These are phyloP conservation scores for Glomus cerebriforme DNA, from an alignment of 192 early-diverging fungal genomes.

Conservation along the genomic window DNA sequence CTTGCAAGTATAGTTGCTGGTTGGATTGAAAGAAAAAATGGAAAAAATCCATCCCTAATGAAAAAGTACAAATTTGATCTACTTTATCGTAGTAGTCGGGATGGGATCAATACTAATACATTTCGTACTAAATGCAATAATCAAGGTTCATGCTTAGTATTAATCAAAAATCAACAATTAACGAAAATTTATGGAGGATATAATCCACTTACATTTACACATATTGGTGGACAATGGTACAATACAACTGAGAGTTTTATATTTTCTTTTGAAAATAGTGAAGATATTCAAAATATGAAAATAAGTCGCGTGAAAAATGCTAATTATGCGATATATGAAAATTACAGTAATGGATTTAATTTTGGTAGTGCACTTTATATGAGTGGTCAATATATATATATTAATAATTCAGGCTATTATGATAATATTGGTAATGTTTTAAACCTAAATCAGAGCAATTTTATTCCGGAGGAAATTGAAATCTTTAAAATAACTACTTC, in stretches of 20 bases:
- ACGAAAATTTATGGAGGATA: neutral
- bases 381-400: neutral
- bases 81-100: neutral
- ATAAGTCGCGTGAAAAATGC: no score
- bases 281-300: no score
- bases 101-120: neutral
- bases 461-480: neutral
- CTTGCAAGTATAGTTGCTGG: neutral
- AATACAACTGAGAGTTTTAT: no score
- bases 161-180: no score
- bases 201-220: neutral
- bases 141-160: no score
- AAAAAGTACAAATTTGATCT: constrained; percentile 12
- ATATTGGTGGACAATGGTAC: neutral
- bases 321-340: no score
- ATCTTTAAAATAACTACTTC: neutral
- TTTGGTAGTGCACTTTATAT: neutral
- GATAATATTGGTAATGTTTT: neutral
- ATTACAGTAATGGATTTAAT: neutral
- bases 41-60: neutral
- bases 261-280: no score
- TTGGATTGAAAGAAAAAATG: neutral
- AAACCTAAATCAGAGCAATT: neutral
- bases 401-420: neutral
- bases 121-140: no score